Base-by-base conservation (phyloP, 2,329 filamentous ascomycete genomes). In the Zymoseptoria tritici region DNA sequence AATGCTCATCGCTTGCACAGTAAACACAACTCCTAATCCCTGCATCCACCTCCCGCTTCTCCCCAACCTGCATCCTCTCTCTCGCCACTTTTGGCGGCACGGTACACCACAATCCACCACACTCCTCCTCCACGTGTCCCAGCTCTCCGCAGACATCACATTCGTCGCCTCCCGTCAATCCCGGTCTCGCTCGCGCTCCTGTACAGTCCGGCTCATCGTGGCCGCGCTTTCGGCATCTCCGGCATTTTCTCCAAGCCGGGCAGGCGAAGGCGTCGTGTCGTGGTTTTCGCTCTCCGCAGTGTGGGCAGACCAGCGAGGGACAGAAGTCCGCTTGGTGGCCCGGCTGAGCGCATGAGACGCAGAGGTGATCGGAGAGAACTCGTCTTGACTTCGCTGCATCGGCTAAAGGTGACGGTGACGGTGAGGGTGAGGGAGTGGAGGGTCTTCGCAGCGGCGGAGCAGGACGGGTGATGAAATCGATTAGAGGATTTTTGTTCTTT, bases 121-220 rank as follows among this genome's bases (percentile, higher is more conserved):
- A 71, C 22, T 68, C 61, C 52, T 68, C 65, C 52, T 71, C 68
- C 9, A 66, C 57, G 36, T 70, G 67, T 13, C 66, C 66, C 11
- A 26, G 31, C 19, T 62, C 46, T 16, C 42, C 49, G 29, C 60
- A 61, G 9, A 61, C 51, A 49, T 61, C 60, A 22, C 55, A 63
- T 31, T 7, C n/a, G 20, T 61, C 59, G 52, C 20, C 19, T 16
- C 16, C 20, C n/a, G 46, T 54, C 21, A 19, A 36, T 51, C 46
- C 57, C 4, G 52, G 49, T 46, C 36, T 46, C 36, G 36, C 36
- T n/a, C 36, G 36, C 9, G 52, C 24, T 50, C 60, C 62, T 4
- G 42, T 21, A 22, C 62, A 64, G n/a, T 8, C 9, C 6, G 36
- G 21, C 6, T 58, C 52, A 57, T 64, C 62, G 26, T 64, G 62